Evolutionary conservation across 371 early-diverging fungal species (phyloP).

Genomic region (Mucor ambiguus): DNA sequence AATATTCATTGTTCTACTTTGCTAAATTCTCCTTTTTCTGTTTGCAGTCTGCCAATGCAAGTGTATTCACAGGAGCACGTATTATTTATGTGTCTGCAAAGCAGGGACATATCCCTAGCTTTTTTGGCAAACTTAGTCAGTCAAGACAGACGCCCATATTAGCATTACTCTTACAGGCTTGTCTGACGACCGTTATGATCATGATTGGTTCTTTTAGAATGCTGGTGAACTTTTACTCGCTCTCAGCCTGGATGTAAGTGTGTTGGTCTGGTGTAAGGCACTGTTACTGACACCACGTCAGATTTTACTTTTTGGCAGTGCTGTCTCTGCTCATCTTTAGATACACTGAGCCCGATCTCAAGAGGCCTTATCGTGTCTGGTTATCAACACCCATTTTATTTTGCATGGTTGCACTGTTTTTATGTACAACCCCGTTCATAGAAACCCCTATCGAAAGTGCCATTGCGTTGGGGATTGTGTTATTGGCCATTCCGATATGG

Average conservation of each 20-base stretch:
- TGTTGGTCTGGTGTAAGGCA: neutral
- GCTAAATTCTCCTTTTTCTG: no score
- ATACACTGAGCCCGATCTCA: slow-evolving; percentile 62
- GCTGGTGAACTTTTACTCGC: slow-evolving; percentile 76
- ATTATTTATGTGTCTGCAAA: slow-evolving; percentile 74
- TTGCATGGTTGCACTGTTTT: slow-evolving; percentile 59
- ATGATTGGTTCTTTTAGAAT: slow-evolving; percentile 67
- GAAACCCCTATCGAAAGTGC: slow-evolving; percentile 63
- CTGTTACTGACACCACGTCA: neutral
- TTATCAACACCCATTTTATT: slow-evolving; percentile 62
- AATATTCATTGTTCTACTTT: slow-evolving; percentile 1
- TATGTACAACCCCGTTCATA: slow-evolving; percentile 64
- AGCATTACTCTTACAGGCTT: slow-evolving; percentile 67
- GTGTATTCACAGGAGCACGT: slow-evolving; percentile 74
- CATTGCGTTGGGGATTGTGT: slow-evolving; percentile 42
- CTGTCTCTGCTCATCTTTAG: slow-evolving; percentile 58
- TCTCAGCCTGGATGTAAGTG: slow-evolving; percentile 73
- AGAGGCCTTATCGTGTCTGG: slow-evolving; percentile 66
- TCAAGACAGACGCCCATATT: slow-evolving; percentile 69
- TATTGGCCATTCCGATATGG: slow-evolving; percentile 56
- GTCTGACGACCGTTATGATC: slow-evolving; percentile 66
- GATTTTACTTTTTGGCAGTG: slow-evolving; percentile 55
- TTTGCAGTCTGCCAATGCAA: slow-evolving; percentile 80
- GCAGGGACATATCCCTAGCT: slow-evolving; percentile 70
- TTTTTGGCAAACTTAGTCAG: slow-evolving; percentile 67